phyloP scores from a whole-genome alignment of 208 protist genomes.

The Trypanosoma cruzi region DNA sequence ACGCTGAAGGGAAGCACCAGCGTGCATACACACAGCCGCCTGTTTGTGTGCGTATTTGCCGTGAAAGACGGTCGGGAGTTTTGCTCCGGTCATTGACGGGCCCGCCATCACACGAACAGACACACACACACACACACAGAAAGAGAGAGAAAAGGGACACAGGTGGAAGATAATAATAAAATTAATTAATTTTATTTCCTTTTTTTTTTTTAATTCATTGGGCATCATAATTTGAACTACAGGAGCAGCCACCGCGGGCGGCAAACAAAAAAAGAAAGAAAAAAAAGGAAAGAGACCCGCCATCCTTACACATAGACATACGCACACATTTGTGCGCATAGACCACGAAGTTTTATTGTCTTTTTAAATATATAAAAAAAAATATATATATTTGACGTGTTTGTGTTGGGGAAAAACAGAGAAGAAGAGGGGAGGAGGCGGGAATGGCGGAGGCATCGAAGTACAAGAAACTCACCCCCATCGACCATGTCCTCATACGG shows the following conservation, averaged over 20 bases:
- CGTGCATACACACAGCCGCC: neutral
- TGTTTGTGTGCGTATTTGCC: neutral
- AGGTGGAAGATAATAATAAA: too few relatives aligned
- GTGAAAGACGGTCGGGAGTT: too few relatives aligned
- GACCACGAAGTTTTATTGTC: neutral
- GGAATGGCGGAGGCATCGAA: conserved; percentile 82
- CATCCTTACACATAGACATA: neutral
- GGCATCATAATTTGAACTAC: too few relatives aligned
- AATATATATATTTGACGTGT: too few relatives aligned
- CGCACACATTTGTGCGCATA: neutral
- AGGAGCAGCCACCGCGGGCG: too few relatives aligned
- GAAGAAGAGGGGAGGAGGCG: neutral
- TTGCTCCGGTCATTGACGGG: too few relatives aligned
- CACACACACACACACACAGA: too few relatives aligned
- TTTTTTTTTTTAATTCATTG: too few relatives aligned
- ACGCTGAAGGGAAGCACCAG: too few relatives aligned
- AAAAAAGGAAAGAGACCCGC: neutral
- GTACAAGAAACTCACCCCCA: conserved; percentile 93
- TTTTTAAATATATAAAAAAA: neutral
- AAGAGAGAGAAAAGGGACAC: neutral
- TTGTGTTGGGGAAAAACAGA: conserved; percentile 19
- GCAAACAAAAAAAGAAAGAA: neutral
- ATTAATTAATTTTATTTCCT: too few relatives aligned
- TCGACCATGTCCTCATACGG: conserved; percentile 97
- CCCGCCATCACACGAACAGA: too few relatives aligned